Evolutionary conservation across 257 asterid species (phyloP).

Genomic region (Gentiana straminea): DNA sequence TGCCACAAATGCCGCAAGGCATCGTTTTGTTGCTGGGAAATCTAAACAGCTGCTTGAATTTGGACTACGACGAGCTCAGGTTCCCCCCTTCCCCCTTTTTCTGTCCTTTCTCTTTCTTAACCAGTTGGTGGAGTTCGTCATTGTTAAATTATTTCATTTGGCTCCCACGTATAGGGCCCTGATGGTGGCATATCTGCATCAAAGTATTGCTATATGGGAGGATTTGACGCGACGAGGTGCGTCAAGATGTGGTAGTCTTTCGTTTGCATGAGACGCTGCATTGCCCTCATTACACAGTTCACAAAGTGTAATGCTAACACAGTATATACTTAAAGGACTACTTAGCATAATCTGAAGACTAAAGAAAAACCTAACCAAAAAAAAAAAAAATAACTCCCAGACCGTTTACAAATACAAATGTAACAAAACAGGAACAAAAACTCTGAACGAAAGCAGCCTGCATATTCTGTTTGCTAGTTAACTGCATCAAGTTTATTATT

Average conservation of each 20-base stretch:
- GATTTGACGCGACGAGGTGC: constrained; percentile 98
- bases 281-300: neutral
- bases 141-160: constrained; percentile 11
- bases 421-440: no score
- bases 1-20: constrained; percentile 97
- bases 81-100: constrained; percentile 13
- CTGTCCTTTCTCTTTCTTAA: constrained; percentile 3
- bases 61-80: constrained; percentile 96
- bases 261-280: neutral
- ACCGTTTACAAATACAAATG: no score
- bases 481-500: no score
- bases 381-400: no score
- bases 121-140: constrained; percentile 3
- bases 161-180: constrained; percentile 64
- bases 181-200: constrained; percentile 98
- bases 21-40: constrained; percentile 97
- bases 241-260: constrained; percentile 3
- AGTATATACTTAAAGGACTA: no score
- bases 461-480: no score
- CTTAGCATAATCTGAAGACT: no score
- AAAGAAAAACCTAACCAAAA: no score
- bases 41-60: constrained; percentile 91
- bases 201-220: constrained; percentile 93
- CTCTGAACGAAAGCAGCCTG: no score
- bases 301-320: neutral